A percentile compares a stretch with the other conserved stretches of the same genome.
Evolutionary conservation across 1,284 basidiomycete genomes (phyloP).

Genomic region (Rhodotorula sp.): DNA sequence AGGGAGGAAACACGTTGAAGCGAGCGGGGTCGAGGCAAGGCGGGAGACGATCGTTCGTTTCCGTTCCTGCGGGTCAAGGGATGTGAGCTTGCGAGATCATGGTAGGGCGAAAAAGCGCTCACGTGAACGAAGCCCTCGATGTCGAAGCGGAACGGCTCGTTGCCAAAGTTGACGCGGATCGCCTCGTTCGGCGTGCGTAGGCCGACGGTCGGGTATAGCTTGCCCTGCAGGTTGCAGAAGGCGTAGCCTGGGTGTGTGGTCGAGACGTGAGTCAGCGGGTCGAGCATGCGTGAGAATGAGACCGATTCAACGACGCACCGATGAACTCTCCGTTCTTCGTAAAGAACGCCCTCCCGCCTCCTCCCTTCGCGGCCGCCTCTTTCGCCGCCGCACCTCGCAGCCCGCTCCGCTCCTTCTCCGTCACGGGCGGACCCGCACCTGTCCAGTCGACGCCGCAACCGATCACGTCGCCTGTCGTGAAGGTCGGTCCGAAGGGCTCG

Average conservation of each 20-base stretch:
- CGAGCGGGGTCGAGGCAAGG: neutral
- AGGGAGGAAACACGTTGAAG: constrained; percentile 12
- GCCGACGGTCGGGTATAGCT: constrained; percentile 78
- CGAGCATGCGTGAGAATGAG: too few relatives aligned
- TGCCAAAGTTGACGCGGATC: constrained; percentile 79
- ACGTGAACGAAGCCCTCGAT: constrained; percentile 58
- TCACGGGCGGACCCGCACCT: constrained; percentile 45
- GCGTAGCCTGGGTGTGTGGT: constrained; percentile 18
- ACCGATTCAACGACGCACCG: too few relatives aligned
- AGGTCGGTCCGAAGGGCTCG: constrained; percentile 69
- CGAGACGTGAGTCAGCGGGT: too few relatives aligned
- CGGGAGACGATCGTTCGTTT: constrained; percentile 22
- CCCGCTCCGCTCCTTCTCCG: constrained; percentile 9
- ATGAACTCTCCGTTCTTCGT: constrained; percentile 81
- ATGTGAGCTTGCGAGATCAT: too few relatives aligned
- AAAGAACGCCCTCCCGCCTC: constrained; percentile 68
- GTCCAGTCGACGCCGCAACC: constrained; percentile 88
- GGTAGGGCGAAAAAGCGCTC: neutral
- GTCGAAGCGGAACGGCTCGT: constrained; percentile 78
- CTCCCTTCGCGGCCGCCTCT: constrained; percentile 3
- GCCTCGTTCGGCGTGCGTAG: constrained; percentile 71
- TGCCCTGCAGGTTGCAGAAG: constrained; percentile 27
- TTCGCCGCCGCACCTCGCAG: neutral
- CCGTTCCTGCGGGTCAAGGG: constrained; percentile 25
- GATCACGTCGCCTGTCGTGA: constrained; percentile 71